Evolutionary conservation across 257 asterid species (phyloP).

Genomic region (Solanum corneliomulleri): DNA sequence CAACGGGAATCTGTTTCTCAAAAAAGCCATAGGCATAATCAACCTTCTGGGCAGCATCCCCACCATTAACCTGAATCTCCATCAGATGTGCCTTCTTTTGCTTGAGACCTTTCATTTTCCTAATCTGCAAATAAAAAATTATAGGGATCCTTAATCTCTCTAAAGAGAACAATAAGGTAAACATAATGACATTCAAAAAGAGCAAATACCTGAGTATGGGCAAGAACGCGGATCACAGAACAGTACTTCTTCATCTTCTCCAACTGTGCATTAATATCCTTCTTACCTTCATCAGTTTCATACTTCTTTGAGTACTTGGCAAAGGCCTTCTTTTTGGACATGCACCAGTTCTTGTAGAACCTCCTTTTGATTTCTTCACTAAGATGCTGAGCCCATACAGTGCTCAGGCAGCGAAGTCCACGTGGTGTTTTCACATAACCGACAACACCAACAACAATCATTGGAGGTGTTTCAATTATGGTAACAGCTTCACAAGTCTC

Average conservation of each 20-base stretch:
- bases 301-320: slow-evolving; percentile 52
- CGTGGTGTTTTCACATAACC: slow-evolving; percentile 76
- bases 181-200: neutral
- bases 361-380: slow-evolving; percentile 69
- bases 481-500: slow-evolving; percentile 89
- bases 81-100: slow-evolving; percentile 80
- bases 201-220: slow-evolving; percentile 62
- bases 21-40: slow-evolving; percentile 67
- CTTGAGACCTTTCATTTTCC: slow-evolving; percentile 73
- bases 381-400: slow-evolving; percentile 82
- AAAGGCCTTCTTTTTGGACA: slow-evolving; percentile 68
- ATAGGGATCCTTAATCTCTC: neutral
- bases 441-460: slow-evolving; percentile 72
- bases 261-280: slow-evolving; percentile 45
- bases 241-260: slow-evolving; percentile 72
- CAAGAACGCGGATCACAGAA: slow-evolving; percentile 56
- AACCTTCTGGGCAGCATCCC: slow-evolving; percentile 55
- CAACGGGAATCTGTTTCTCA: slow-evolving; percentile 73
- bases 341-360: slow-evolving; percentile 73
- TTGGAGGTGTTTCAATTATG: slow-evolving; percentile 67
- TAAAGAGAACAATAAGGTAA: neutral
- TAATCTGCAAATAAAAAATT: slow-evolving; percentile 25
- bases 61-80: slow-evolving; percentile 90
- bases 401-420: slow-evolving; percentile 59
- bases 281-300: slow-evolving; percentile 54